These are phyloP conservation scores for Boletus reticulatus DNA, from an alignment of 768 basidiomycete genomes.

Conservation along the genomic window DNA sequence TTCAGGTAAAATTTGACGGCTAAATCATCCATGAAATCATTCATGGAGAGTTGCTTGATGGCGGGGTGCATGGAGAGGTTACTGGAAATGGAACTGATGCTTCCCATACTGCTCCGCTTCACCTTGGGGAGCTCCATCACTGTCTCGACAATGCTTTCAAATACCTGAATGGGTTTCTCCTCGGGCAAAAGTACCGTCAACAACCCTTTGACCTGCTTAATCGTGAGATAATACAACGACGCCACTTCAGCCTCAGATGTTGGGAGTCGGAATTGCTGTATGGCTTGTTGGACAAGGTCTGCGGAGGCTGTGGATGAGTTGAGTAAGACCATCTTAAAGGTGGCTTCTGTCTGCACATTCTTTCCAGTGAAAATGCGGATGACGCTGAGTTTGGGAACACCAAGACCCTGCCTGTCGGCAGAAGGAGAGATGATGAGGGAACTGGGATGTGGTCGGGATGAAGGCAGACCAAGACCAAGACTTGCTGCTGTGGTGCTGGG, in stretches of 20 bases:
- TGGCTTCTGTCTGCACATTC: conserved; percentile 88
- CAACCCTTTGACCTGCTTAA: conserved; percentile 90
- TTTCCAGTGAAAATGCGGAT: conserved; percentile 95
- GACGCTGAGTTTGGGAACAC: conserved; percentile 85
- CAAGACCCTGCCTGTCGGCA: conserved; percentile 57
- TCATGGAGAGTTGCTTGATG: conserved; percentile 92
- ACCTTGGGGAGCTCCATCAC: conserved; percentile 83
- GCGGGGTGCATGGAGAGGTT: conserved; percentile 95
- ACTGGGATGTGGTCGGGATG: conserved; percentile 65
- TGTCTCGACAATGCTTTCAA: conserved; percentile 80
- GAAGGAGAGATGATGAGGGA: conserved; percentile 69
- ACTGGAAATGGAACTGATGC: conserved; percentile 90
- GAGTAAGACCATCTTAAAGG: conserved; percentile 96
- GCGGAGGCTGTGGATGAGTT: conserved; percentile 80
- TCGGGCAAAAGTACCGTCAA: conserved; percentile 67
- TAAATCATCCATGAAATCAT: conserved; percentile 96
- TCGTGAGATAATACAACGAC: conserved; percentile 77
- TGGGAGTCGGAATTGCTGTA: conserved; percentile 89
- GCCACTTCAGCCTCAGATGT: conserved; percentile 53
- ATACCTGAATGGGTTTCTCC: conserved; percentile 86
- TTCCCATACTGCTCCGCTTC: conserved; percentile 90
- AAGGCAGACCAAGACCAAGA: conserved; percentile 46
- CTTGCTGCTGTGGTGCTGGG: conserved; percentile 40
- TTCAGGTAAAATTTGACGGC: conserved; percentile 97
- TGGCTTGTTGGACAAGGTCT: conserved; percentile 88